Evolutionary conservation across 73 alveolate species (phyloP).

Genomic region (Paramecium primaurelia): DNA sequence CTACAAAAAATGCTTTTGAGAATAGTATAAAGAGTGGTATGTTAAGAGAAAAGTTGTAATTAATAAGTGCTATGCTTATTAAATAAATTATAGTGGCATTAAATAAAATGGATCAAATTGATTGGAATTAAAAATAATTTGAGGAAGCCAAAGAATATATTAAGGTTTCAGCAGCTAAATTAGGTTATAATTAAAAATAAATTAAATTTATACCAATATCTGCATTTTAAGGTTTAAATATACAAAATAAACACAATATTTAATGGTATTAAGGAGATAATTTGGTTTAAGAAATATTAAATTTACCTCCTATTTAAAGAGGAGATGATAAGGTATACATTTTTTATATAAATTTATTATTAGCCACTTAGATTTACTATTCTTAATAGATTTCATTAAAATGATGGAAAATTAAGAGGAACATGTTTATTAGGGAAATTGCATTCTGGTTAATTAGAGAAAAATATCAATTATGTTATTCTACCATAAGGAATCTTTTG

Average conservation of each 20-base stretch:
- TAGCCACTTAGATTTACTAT: neutral
- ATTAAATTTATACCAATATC: slow-evolving; percentile 49
- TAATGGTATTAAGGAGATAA: slow-evolving; percentile 39
- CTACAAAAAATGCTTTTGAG: slow-evolving; percentile 35
- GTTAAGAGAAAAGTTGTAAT: slow-evolving; percentile 14
- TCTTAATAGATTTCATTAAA: neutral
- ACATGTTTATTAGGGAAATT: slow-evolving; percentile 2
- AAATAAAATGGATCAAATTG: slow-evolving; percentile 46
- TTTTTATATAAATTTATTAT: neutral
- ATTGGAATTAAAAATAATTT: slow-evolving; percentile 42
- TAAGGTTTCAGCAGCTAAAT: neutral
- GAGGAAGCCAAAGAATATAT: neutral
- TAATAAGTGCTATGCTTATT: slow-evolving; percentile 28
- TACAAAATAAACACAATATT: neutral
- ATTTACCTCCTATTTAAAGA: neutral
- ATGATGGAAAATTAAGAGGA: slow-evolving; percentile 38
- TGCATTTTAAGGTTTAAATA: slow-evolving; percentile 49
- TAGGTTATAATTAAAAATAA: neutral
- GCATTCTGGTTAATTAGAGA: slow-evolving; percentile 20
- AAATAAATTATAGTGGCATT: neutral
- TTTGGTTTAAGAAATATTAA: neutral
- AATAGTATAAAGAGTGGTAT: slow-evolving; percentile 40
- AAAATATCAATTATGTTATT: neutral
- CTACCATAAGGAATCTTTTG: neutral
- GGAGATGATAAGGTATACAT: neutral